Evolutionary conservation across 1,139 yeast genomes (phyloP).

Genomic region (Blastobotrys illinoisensis): DNA sequence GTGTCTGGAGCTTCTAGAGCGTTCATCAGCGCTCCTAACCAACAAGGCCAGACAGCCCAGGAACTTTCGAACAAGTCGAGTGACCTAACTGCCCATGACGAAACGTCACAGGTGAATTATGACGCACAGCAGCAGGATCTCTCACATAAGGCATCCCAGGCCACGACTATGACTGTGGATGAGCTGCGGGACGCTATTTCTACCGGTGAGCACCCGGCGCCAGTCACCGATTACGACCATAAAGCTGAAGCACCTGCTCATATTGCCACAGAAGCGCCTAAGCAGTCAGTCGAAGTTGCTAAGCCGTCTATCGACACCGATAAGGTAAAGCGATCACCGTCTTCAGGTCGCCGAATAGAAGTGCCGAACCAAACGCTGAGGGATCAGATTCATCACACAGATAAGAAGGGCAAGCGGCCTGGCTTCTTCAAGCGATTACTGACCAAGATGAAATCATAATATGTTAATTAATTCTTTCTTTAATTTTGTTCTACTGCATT

Average conservation of each 20-base stretch:
- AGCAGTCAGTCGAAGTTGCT: too few species aligned
- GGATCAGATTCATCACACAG: background rate
- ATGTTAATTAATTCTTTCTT: background rate
- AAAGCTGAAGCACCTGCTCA: too few species aligned
- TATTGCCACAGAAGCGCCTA: too few species aligned
- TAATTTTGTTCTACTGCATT: background rate
- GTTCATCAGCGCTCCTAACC: background rate
- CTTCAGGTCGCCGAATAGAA: background rate
- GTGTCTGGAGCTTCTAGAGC: background rate
- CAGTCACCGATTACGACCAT: background rate
- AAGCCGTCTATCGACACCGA: background rate
- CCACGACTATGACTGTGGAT: background rate
- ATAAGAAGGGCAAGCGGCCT: conserved; percentile 10
- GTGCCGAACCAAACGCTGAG: conserved; percentile 1
- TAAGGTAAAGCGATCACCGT: background rate
- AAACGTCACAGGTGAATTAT: background rate
- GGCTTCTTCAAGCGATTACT: conserved; percentile 22
- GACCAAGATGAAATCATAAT: background rate
- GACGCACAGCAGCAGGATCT: background rate
- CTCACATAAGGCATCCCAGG: background rate
- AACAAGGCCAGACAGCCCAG: background rate
- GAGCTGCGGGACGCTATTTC: background rate
- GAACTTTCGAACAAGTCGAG: background rate
- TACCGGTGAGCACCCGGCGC: background rate
- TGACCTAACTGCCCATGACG: background rate